Percentiles rank a stretch among this genome's conserved stretches.
Conservation (phyloP, 2,329 filamentous ascomycete species). For the Fusarium denticulatum region DNA sequence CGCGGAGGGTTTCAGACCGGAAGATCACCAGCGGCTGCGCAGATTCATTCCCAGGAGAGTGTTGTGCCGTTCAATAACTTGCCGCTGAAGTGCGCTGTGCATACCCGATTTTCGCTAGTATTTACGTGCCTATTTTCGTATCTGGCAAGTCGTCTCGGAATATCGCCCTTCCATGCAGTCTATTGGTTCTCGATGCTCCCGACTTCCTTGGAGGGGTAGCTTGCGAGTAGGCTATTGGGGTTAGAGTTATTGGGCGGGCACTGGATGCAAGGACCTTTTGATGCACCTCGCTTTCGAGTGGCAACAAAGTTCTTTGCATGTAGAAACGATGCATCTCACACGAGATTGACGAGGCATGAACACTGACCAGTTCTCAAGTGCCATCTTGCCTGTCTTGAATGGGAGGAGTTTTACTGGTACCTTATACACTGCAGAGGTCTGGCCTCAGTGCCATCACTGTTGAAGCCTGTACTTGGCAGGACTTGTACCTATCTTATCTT, state of each 20-base stretch:
- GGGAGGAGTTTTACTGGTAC: fast-evolving
- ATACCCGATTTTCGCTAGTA: background rate
- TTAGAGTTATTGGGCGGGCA: background rate
- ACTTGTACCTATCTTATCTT: too few relatives aligned
- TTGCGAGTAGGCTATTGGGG: background rate
- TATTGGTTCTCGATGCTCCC: background rate
- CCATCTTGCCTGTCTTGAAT: background rate
- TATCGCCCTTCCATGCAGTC: background rate
- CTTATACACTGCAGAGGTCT: too few relatives aligned
- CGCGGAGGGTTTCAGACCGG: background rate
- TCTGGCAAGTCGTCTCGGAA: background rate
- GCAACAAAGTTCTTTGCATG: background rate
- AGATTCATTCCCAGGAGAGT: background rate
- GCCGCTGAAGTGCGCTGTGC: background rate
- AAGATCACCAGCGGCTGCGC: background rate
- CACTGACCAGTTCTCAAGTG: too few relatives aligned
- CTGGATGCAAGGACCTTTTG: background rate
- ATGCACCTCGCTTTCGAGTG: background rate
- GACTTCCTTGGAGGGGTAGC: background rate
- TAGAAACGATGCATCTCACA: background rate
- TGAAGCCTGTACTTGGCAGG: background rate
- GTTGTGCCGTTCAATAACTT: background rate
- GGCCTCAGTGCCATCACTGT: background rate
- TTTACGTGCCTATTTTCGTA: background rate
- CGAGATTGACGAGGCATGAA: background rate